A percentile compares a stretch with the other conserved stretches of the same genome.
Conservation (phyloP, 2,329 filamentous ascomycete species). For the Alternaria alternata region DNA sequence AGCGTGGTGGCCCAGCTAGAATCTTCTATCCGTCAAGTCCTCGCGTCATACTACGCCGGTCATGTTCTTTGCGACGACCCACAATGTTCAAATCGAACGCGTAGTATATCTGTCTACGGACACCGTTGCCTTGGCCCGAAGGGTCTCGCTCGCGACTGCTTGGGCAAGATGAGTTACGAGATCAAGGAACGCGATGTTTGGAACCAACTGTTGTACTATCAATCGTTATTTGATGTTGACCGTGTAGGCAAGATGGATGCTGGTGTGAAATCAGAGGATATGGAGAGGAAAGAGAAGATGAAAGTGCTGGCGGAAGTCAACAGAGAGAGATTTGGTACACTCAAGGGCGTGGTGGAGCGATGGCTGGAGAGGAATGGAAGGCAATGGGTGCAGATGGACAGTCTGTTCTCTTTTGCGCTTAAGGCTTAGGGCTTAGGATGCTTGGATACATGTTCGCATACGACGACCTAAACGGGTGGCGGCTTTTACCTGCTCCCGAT, state of each 20-base stretch:
- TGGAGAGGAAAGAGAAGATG: slow-evolving; percentile 60
- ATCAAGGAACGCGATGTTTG: slow-evolving; percentile 89
- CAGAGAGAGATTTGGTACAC: slow-evolving; percentile 75
- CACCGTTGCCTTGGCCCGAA: slow-evolving; percentile 86
- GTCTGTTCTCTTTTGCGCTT: slow-evolving; percentile 72
- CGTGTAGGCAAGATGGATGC: slow-evolving; percentile 67
- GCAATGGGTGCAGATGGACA: slow-evolving; percentile 94
- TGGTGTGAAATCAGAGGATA: slow-evolving; percentile 64
- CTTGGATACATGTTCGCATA: slow-evolving; percentile 1
- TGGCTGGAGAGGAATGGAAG: slow-evolving; percentile 90
- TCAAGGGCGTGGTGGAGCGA: slow-evolving; percentile 78
- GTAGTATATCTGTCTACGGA: slow-evolving; percentile 93
- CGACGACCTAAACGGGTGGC: background rate
- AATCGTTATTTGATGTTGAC: slow-evolving; percentile 87
- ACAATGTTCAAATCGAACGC: slow-evolving; percentile 83
- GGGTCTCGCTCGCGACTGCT: slow-evolving; percentile 83
- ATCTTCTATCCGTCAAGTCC: slow-evolving; percentile 78
- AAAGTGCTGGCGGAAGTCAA: slow-evolving; percentile 82
- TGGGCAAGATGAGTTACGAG: slow-evolving; percentile 88
- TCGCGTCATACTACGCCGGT: slow-evolving; percentile 87
- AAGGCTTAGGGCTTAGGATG: slow-evolving; percentile 23
- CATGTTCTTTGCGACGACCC: slow-evolving; percentile 92
- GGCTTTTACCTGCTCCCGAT: background rate
- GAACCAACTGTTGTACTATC: slow-evolving; percentile 91
- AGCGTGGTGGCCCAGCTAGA: slow-evolving; percentile 88